Conservation (phyloP, 2,329 filamentous ascomycete species). For the Aspergillus texensis region DNA sequence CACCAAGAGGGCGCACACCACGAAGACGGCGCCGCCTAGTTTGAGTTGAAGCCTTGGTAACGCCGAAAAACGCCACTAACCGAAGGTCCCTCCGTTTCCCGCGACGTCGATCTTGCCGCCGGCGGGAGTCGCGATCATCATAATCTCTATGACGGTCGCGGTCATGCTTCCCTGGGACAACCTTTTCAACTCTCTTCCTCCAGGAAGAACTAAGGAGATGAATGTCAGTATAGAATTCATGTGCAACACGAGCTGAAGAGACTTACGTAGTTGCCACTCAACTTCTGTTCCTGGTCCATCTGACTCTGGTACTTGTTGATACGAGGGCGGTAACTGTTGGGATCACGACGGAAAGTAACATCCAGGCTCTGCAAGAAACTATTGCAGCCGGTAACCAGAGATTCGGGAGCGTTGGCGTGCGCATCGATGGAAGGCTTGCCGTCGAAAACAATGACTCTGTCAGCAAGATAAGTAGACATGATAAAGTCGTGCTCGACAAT, state of each 20-base stretch:
- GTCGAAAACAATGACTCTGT: slow-evolving; percentile 98
- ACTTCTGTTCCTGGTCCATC: slow-evolving; percentile 96
- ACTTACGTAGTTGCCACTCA: slow-evolving; percentile 85
- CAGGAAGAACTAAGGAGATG: slow-evolving; percentile 77
- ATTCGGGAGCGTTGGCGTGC: slow-evolving; percentile 87
- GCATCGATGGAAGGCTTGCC: slow-evolving; percentile 87
- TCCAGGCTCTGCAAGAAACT: slow-evolving; percentile 94
- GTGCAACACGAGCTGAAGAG: neutral
- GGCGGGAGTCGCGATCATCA: slow-evolving; percentile 41
- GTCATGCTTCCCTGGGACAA: slow-evolving; percentile 50
- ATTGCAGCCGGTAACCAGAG: slow-evolving; percentile 93
- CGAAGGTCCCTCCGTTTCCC: slow-evolving; percentile 36
- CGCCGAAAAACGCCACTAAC: slow-evolving; percentile 46
- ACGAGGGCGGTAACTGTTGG: slow-evolving; percentile 91
- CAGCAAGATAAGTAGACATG: slow-evolving; percentile 82
- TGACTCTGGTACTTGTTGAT: slow-evolving; percentile 98
- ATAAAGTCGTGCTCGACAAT: slow-evolving; percentile 99
- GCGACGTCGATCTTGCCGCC: slow-evolving; percentile 35
- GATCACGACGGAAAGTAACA: slow-evolving; percentile 97
- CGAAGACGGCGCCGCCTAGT: slow-evolving; percentile 33
- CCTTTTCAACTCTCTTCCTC: slow-evolving; percentile 79
- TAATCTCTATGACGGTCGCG: slow-evolving; percentile 39
- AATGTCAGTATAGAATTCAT: slow-evolving; percentile 12
- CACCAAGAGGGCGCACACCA: slow-evolving; percentile 51
- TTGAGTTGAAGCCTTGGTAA: slow-evolving; percentile 41